These are phyloP conservation scores for Fonsecaea nubica DNA, from an alignment of 2,329 filamentous ascomycete species.

Conservation along the genomic window DNA sequence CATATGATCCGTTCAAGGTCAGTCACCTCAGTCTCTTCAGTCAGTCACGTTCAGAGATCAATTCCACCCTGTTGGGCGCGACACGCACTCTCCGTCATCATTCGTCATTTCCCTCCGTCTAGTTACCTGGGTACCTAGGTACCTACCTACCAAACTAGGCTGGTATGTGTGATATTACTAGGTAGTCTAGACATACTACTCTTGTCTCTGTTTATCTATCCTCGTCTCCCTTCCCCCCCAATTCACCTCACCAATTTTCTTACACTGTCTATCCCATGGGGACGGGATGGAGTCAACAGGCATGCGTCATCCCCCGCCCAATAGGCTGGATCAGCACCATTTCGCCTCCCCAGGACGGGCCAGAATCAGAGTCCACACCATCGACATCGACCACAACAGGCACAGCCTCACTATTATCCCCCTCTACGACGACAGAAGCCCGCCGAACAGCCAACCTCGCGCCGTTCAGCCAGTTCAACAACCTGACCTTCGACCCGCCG, in stretches of 20 bases:
- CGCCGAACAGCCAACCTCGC: constrained; percentile 50
- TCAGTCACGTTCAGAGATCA: background rate
- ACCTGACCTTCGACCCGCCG: constrained; percentile 67
- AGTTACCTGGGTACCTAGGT: no score
- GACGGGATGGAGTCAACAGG: constrained; percentile 13
- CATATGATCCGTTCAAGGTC: constrained; percentile 62
- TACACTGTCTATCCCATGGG: background rate
- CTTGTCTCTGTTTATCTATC: no score
- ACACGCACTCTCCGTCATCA: no score
- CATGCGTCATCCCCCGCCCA: constrained; percentile 65
- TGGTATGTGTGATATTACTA: no score
- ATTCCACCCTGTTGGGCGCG: no score
- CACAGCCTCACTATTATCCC: background rate
- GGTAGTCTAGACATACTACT: no score
- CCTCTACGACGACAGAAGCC: background rate
- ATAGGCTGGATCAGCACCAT: constrained; percentile 68
- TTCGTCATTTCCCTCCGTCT: no score
- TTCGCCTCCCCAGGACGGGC: constrained; percentile 21
- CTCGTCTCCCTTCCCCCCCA: no score
- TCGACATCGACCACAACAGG: constrained; percentile 42
- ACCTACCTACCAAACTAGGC: no score
- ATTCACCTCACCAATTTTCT: background rate
- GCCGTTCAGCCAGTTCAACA: constrained; percentile 68
- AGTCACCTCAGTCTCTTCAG: constrained; percentile 40
- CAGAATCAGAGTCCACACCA: constrained; percentile 45